Conservation (phyloP, 345 rosid species). For the Melaleuca quinquenervia region DNA sequence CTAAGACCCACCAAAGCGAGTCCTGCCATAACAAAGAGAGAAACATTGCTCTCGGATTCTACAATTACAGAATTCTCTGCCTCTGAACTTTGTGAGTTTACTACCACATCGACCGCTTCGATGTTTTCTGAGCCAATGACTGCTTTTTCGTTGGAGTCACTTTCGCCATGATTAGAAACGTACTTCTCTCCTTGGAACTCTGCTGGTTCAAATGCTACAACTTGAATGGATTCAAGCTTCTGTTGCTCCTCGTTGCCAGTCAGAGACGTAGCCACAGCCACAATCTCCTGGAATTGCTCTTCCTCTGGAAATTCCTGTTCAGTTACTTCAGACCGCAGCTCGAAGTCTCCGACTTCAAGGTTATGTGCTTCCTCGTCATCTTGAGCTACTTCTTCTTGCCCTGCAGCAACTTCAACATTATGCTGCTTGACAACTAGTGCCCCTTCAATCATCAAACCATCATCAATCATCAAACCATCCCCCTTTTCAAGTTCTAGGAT, state of each 20-base stretch:
- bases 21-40: not conserved
- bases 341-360: not conserved
- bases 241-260: not conserved
- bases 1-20: conserved; percentile 20
- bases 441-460: not conserved
- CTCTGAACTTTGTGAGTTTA: conserved; percentile 1
- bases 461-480: not conserved
- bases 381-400: not conserved
- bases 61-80: not conserved
- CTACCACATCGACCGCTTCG: not conserved
- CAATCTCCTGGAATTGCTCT: not conserved
- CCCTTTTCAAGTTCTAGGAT: not conserved
- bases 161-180: not conserved
- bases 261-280: not conserved
- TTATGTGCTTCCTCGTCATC: not conserved
- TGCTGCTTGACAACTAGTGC: not conserved
- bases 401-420: not conserved
- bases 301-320: not conserved
- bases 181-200: not conserved
- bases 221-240: not conserved
- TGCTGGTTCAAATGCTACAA: not conserved
- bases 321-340: not conserved
- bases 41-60: not conserved
- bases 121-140: not conserved
- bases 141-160: not conserved